phyloP scores from a whole-genome alignment of 2,329 filamentous ascomycete genomes.

The Clonostachys rhizophaga region DNA sequence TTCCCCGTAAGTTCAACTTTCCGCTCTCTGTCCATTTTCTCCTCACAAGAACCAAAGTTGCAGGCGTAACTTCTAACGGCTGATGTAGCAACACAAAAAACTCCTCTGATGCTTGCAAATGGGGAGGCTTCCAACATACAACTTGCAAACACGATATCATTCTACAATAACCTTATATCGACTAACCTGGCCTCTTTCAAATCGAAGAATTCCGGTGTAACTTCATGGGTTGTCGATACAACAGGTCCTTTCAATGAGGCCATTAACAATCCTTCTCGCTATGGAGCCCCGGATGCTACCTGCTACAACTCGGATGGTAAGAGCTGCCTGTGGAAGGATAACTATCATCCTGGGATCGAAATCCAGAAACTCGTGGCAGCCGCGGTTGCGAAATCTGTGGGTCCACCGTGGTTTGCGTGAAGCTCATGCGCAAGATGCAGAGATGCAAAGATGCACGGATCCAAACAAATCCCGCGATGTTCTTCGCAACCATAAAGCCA shows the following conservation, averaged over 20 bases:
- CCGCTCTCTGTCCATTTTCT: background rate
- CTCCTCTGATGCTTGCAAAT: slow-evolving; percentile 3
- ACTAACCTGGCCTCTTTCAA: slow-evolving; percentile 21
- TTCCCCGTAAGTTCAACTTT: slow-evolving; percentile 33
- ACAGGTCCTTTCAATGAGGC: slow-evolving; percentile 31
- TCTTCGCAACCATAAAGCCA: no score
- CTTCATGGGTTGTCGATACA: slow-evolving; percentile 31
- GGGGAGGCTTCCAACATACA: background rate
- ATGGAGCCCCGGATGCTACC: slow-evolving; percentile 32
- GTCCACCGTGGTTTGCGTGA: no score
- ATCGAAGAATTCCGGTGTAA: slow-evolving; percentile 21
- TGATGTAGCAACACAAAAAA: background rate
- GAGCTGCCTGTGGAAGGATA: slow-evolving; percentile 38
- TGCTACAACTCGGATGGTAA: slow-evolving; percentile 33
- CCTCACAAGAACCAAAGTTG: no score
- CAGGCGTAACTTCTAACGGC: no score
- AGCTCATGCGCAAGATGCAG: no score
- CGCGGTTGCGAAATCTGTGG: slow-evolving; percentile 18
- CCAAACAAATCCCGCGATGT: no score
- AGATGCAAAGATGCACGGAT: no score
- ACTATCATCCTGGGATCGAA: slow-evolving; percentile 32
- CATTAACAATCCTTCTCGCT: slow-evolving; percentile 30
- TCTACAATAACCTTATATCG: slow-evolving; percentile 28
- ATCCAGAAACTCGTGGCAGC: slow-evolving; percentile 31
- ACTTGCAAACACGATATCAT: slow-evolving; percentile 25